Evolutionary conservation across 1,284 basidiomycete genomes (phyloP), one percentile per base, ranked within the genome.

Genomic region (Boletellus deceptivus): DNA sequence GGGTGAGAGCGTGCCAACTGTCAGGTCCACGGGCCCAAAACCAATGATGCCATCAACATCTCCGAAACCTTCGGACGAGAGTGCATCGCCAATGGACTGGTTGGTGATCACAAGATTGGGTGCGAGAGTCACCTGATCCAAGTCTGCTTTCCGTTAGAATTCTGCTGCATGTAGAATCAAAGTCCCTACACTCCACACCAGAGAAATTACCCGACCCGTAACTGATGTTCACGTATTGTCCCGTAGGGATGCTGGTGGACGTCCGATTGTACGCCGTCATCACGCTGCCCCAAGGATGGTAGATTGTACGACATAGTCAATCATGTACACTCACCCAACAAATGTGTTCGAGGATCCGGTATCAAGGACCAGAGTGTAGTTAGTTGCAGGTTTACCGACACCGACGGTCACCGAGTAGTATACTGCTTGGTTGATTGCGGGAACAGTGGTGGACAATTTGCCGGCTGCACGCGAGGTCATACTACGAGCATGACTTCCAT

Each of bases 321-420:
- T 8, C 27, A 17, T n/a, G 1, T n/a, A 20, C 3, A 52, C 65
- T 46, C 33, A 65, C 67, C 64, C 70, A 33, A 64, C 60, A 42
- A 60, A 70, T 1, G 59, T 69, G 46, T 70, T 71, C 40, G 66
- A 64, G 13, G 67, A 70, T 2, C 67, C 69, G 2, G 70, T 70
- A 40, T 70, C 69, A 1, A 68, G 39, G 8, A 62, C 16, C 3
- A 69, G 49, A 22, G 56, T 55, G 43, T 65, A 65, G 41, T 57
- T 52, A 10, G 55, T 60, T 2, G 55, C 48, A 20, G 64, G 63
- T 16, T 14, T 48, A 38, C 64, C 65, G n/a, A 69, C 55, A 6
- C 60, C 60, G 17, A 65, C 52, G 9, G 49, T 55, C 2, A 53
- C 49, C 3, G 55, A 55, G 36, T 68, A 69, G 35, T 48, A 50